These are phyloP conservation scores for Alloteropsis semialata DNA, from an alignment of 176 grass and related monocot species.

Conservation along the genomic window DNA sequence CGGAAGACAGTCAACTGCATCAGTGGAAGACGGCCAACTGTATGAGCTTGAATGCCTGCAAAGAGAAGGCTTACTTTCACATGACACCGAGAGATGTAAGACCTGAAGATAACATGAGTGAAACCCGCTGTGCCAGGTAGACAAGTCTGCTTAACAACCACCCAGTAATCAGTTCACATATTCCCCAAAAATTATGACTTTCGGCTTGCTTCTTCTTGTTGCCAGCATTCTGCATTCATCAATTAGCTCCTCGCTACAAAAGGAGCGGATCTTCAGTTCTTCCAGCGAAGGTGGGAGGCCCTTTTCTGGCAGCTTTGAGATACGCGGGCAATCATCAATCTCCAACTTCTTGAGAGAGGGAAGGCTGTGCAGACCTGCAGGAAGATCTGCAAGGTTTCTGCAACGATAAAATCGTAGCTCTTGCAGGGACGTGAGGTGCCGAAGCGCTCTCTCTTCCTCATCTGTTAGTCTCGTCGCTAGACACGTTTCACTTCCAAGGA, in stretches of 20 bases:
- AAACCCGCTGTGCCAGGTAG: background rate
- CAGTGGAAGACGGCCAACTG: background rate
- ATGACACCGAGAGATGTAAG: background rate
- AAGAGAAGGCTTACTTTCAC: background rate
- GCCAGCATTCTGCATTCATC: no score
- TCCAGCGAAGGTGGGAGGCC: no score
- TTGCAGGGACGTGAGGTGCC: slow-evolving; percentile 20
- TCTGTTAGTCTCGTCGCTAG: background rate
- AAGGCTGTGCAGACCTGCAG: slow-evolving; percentile 6
- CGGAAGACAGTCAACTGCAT: background rate
- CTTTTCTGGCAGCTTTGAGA: no score
- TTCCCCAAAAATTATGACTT: rapidly evolving
- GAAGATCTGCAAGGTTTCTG: background rate
- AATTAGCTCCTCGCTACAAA: no score
- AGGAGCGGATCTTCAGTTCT: no score
- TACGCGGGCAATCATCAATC: no score
- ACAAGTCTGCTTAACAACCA: background rate
- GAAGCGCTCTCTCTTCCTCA: slow-evolving; percentile 11
- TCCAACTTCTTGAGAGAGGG: no score
- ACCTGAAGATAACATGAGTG: background rate
- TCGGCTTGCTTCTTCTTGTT: background rate
- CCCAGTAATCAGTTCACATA: background rate
- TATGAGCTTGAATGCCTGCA: background rate
- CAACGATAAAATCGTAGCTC: rapidly evolving
- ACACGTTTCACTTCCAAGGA: rapidly evolving